Conservation (phyloP, 345 rosid species). For the Hypericum perforatum region DNA sequence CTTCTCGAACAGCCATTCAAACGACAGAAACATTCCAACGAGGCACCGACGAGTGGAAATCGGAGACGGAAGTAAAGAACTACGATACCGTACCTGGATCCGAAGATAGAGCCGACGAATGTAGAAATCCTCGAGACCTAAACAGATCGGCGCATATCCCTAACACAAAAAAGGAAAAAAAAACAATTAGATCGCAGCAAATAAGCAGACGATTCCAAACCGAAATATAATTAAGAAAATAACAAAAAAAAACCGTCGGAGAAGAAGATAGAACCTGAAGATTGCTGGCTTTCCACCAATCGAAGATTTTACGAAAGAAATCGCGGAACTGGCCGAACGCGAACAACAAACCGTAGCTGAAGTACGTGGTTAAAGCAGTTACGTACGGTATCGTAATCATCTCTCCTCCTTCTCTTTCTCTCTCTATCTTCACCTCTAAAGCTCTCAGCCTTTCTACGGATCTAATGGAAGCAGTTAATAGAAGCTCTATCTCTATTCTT, state of each 20-base stretch:
- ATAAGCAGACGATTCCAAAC: background rate
- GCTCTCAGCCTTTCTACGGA: no score
- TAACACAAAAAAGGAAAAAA: slow-evolving; percentile 7
- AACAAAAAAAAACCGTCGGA: background rate
- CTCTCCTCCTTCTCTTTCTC: background rate
- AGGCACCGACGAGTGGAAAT: background rate
- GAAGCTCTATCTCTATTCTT: no score
- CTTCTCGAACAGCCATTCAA: no score
- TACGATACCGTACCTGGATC: slow-evolving; percentile 50
- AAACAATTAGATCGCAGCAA: background rate
- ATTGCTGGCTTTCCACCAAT: slow-evolving; percentile 46
- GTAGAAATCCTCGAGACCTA: slow-evolving; percentile 89
- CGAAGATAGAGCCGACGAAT: slow-evolving; percentile 72
- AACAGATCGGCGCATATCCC: slow-evolving; percentile 92
- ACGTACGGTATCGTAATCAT: slow-evolving; percentile 73
- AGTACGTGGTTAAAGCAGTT: slow-evolving; percentile 62
- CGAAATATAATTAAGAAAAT: background rate
- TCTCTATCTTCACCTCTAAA: no score
- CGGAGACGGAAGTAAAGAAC: background rate
- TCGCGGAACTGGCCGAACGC: slow-evolving; percentile 74
- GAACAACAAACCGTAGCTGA: slow-evolving; percentile 72
- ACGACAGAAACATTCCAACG: background rate
- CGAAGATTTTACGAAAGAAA: slow-evolving; percentile 53
- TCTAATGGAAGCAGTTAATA: no score
- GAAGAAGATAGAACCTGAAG: slow-evolving; percentile 32